phyloP scores from a whole-genome alignment of 2,329 filamentous ascomycete species.

The Coniochaeta sp. region DNA sequence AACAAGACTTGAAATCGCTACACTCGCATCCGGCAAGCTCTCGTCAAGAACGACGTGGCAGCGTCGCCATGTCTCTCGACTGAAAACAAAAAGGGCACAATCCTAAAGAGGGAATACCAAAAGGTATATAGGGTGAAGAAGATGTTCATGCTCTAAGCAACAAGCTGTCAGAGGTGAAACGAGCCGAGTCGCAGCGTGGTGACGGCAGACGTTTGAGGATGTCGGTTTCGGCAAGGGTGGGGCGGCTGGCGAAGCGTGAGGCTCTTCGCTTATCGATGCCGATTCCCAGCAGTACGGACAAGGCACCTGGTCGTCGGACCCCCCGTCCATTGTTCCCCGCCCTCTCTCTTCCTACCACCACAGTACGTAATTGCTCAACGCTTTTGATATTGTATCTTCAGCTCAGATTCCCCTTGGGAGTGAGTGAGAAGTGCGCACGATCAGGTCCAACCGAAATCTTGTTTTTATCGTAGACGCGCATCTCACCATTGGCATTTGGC shows the following conservation, averaged over 20 bases:
- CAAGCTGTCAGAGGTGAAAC: conserved; percentile 17
- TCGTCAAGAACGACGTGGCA: neutral
- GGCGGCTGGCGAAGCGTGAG: neutral
- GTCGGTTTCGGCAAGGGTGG: conserved; percentile 14
- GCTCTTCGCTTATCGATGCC: neutral
- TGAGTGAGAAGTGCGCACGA: no score
- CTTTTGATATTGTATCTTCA: neutral
- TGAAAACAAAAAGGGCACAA: neutral
- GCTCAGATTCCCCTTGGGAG: neutral
- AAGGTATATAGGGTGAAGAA: neutral
- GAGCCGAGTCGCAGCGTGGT: conserved; percentile 19
- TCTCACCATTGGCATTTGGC: no score
- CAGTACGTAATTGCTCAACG: neutral
- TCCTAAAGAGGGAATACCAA: neutral
- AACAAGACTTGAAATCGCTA: neutral
- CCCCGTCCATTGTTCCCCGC: neutral
- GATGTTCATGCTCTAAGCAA: neutral
- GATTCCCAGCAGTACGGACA: neutral
- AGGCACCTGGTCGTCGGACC: neutral
- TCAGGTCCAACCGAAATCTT: no score
- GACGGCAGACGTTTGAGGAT: conserved; percentile 20
- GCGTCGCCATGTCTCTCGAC: neutral
- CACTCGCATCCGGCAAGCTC: neutral
- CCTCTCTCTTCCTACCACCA: neutral
- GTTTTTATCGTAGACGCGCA: no score